Evolutionary conservation across 768 basidiomycete species (phyloP), one percentile per base, ranked within the genome.

Genomic region (Daedaleopsis nitida): DNA sequence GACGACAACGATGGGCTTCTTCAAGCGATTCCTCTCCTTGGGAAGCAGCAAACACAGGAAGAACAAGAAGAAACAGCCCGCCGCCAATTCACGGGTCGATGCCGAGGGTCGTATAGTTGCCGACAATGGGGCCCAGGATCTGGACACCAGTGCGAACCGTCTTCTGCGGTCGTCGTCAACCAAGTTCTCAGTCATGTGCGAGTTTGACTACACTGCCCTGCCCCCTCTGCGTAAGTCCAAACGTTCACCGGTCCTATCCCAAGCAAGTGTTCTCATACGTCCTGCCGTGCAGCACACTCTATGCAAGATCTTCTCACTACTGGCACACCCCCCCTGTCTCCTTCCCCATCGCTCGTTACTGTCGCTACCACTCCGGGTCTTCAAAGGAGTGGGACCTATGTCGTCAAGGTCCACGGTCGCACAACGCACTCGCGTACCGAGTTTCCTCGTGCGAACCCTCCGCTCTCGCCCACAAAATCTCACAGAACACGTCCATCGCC

Each of bases 121-220:
- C 24, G 60, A 68, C 23, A 54, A n/a, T 35, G 65, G 65, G 27
- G 57, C 70, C 50, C 67, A 81, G 50, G 52, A 58, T 27, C 80
- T 85, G 37, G 85, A 87, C 64, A 76, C 73, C 39, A 77, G 74
- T 23, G 77, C 77, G 19, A 80, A 74, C 62, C 76, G 78, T 6
- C 78, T 93, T 14, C 71, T 93, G 38, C 83, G 91, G 47, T 90
- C 90, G 1, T 86, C 88, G 14, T 91, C 91, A 5, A 82, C 87
- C 42, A 83, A 87, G 49, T 87, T 80, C 72, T 77, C 81, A 5
- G 81, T 84, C 35, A 82, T 82, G 34, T 72, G 82, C 9, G 86
- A 86, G 66, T 71, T 81, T 10, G 83, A 86, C 67, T 83, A 86
- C 66, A 69, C 77, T 23, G 77, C 81, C 52, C 71, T 92, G 10